These are phyloP conservation scores for Myxozyma vanderwaltii DNA, from an alignment of 805 yeast genomes.

Conservation along the genomic window DNA sequence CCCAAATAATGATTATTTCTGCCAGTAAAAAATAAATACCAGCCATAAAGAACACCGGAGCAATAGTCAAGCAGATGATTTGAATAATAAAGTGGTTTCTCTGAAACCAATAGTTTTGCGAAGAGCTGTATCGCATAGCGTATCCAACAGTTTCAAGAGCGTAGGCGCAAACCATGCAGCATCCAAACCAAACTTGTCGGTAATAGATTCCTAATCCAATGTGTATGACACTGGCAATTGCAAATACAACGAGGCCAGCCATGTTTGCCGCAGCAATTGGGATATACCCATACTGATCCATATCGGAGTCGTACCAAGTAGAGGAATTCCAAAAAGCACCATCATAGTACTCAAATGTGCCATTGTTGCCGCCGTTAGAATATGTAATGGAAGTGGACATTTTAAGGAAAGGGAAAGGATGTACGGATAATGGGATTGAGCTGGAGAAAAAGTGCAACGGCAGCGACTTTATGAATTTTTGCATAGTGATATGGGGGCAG, in stretches of 20 bases:
- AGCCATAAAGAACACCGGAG: conserved; percentile 83
- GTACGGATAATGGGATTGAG: too few species aligned
- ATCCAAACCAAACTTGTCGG: conserved; percentile 67
- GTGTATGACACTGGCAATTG: conserved; percentile 50
- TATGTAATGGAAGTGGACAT: neutral
- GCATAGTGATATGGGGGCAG: too few species aligned
- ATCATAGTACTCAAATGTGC: neutral
- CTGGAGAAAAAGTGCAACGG: too few species aligned
- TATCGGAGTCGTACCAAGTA: neutral
- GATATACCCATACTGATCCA: conserved; percentile 27
- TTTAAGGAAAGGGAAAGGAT: neutral
- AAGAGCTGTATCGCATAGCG: conserved; percentile 57
- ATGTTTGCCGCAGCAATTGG: conserved; percentile 63
- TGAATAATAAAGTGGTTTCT: conserved; percentile 59
- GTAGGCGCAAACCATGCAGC: conserved; percentile 57
- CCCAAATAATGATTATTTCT: conserved; percentile 64
- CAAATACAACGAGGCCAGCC: conserved; percentile 59
- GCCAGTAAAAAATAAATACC: conserved; percentile 76
- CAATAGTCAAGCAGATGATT: conserved; percentile 68
- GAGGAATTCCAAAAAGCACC: neutral
- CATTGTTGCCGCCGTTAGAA: neutral
- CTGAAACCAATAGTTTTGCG: conserved; percentile 34
- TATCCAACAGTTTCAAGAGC: conserved; percentile 65
- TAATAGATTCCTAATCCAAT: conserved; percentile 48
- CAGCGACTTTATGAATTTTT: too few species aligned